Base-by-base conservation (phyloP, 176 grass and related monocot genomes). In the Avena insularis region DNA sequence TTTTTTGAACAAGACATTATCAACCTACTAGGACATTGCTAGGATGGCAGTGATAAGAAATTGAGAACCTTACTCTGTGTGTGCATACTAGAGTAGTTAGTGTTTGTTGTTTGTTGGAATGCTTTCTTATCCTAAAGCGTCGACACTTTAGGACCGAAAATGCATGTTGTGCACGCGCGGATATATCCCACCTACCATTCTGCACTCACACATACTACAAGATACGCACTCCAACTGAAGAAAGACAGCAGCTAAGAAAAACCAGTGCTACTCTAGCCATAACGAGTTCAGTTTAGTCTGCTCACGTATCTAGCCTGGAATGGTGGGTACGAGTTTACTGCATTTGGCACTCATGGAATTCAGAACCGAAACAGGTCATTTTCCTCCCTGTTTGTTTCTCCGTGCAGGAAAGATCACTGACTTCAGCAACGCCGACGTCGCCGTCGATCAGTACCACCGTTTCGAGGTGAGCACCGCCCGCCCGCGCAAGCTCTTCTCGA, bases 401-500 rank as follows among this genome's bases (percentile, higher is more conserved):
- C 84, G 6, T 79, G 83, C 66, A 98, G 96, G 96, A 25, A 98
- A 98, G 89, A 86, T 98, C 15, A 33, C 58, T 0, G 96, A 98
- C 85, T 98, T 98, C 89, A 98, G 96, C 88, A 98, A 96, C 55
- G 96, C 92, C 0, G 96, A 98, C 70, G 92, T 98, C 21, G 93
- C 96, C 0, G 92, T 96, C 2, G 96, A 98, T 65, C 96, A 98
- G 85, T 98, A 98, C 82, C 90, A 98, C 75, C 90, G 92, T 47
- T 96, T 93, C 47, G 82, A 92, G 94, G 93, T 98, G 35, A 86
- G 54, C 48, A 88, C 45, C 23, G 11, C 8, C 29, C 29, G 29
- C 29, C 29, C 29, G 29, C 29, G 29, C 29, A 16, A 12, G 35
- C 55, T 16, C 29, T 66, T 16, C 47, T 51, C 72, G 50, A 33